Percentiles rank a stretch among this genome's conserved stretches.
These are phyloP conservation scores for Aleurites moluccanus DNA, from an alignment of 441 rosid species.

Conservation along the genomic window DNA sequence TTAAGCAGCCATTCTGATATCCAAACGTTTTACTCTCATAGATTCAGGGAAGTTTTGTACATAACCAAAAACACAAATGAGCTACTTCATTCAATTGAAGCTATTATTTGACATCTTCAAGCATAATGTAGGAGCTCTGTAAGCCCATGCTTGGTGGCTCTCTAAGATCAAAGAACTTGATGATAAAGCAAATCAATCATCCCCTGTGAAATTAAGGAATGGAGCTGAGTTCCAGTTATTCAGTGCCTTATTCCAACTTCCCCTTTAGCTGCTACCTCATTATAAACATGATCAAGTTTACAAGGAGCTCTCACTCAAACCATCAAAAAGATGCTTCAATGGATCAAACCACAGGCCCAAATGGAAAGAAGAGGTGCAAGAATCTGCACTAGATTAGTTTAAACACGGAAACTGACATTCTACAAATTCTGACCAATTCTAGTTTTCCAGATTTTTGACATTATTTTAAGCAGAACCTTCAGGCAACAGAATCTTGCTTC, in stretches of 20 bases:
- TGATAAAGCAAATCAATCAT: background rate
- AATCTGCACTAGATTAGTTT: too few species aligned
- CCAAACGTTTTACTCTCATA: background rate
- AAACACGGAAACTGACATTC: too few species aligned
- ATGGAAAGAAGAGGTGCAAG: too few species aligned
- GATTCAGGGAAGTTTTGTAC: background rate
- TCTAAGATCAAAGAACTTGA: background rate
- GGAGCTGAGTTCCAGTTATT: background rate
- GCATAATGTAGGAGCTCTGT: background rate
- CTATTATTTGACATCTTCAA: background rate
- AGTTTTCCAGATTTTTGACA: too few species aligned
- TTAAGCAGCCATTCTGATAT: background rate
- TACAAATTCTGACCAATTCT: too few species aligned
- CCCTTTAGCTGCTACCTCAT: background rate
- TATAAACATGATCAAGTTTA: constrained; percentile 10
- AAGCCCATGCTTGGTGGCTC: too few species aligned
- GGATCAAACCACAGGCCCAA: background rate
- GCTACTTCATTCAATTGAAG: background rate
- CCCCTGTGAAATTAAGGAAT: background rate
- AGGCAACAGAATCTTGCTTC: too few species aligned
- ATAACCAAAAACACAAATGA: background rate
- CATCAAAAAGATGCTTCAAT: background rate
- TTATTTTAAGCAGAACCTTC: too few species aligned
- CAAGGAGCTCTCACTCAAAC: background rate
- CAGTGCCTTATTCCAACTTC: background rate